These are phyloP conservation scores for Paragyromitra xinjiangensis DNA, from an alignment of 495 filamentous ascomycete genomes.

Conservation along the genomic window DNA sequence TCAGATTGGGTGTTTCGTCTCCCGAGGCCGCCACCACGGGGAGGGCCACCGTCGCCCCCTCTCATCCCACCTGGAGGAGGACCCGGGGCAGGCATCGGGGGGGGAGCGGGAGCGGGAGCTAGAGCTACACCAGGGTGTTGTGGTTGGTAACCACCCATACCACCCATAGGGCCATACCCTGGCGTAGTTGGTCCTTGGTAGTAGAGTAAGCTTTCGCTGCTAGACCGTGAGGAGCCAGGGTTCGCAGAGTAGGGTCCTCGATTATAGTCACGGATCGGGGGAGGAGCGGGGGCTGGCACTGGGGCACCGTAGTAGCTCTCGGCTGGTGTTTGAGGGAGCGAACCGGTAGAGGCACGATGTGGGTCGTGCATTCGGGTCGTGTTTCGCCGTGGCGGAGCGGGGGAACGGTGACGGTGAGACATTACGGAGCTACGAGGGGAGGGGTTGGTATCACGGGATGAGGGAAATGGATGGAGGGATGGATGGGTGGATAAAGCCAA, in stretches of 20 bases:
- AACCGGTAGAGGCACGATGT: constrained; percentile 53
- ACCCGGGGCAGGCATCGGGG: constrained; percentile 31
- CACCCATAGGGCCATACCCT: constrained; percentile 34
- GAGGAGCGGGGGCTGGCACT: constrained; percentile 48
- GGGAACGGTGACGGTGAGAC: constrained; percentile 26
- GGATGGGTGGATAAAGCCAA: background rate
- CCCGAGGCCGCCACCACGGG: constrained; percentile 11
- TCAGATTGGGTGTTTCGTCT: constrained; percentile 31
- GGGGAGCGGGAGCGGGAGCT: constrained; percentile 36
- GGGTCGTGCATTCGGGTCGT: constrained; percentile 33
- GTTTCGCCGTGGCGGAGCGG: constrained; percentile 26
- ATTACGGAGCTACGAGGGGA: constrained; percentile 43
- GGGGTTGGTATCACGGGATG: constrained; percentile 47
- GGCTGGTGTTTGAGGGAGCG: constrained; percentile 21
- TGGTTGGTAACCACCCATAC: constrained; percentile 16
- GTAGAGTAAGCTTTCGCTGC: constrained; percentile 43
- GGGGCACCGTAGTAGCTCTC: constrained; percentile 42
- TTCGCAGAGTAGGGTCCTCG: constrained; percentile 43
- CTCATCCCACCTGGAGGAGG: constrained; percentile 44
- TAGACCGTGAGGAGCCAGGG: constrained; percentile 52
- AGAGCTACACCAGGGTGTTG: constrained; percentile 3
- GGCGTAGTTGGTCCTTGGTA: constrained; percentile 37
- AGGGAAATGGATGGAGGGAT: constrained; percentile 10
- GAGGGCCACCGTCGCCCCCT: constrained; percentile 37
- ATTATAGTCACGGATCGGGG: constrained; percentile 38